Evolutionary conservation across 768 basidiomycete genomes (phyloP).

Genomic region (Rossbeevera mucosa): DNA sequence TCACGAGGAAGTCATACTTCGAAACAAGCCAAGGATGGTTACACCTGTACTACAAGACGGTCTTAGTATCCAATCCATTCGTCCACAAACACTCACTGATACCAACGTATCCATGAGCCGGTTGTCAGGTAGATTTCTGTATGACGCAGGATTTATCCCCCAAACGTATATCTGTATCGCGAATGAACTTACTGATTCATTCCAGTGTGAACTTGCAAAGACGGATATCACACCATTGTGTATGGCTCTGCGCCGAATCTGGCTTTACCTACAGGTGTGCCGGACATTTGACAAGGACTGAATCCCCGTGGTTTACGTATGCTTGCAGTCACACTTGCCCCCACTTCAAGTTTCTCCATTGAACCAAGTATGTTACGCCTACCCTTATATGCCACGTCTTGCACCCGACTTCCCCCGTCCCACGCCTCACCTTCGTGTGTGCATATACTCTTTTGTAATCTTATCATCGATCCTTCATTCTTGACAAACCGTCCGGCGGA

Average conservation of each 20-base stretch:
- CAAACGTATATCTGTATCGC: slow-evolving; percentile 26
- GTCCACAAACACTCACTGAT: slow-evolving; percentile 37
- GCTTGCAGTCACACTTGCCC: slow-evolving; percentile 38
- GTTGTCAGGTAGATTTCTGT: slow-evolving; percentile 57
- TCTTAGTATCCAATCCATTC: background rate
- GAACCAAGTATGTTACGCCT: background rate
- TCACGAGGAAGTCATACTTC: slow-evolving; percentile 66
- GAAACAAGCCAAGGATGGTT: slow-evolving; percentile 71
- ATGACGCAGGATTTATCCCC: slow-evolving; percentile 54
- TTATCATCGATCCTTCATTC: slow-evolving; percentile 50
- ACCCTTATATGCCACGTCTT: slow-evolving; percentile 79
- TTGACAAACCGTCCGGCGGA: slow-evolving; percentile 58
- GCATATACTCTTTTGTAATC: slow-evolving; percentile 61
- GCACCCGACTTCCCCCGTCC: slow-evolving; percentile 77
- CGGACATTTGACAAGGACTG: slow-evolving; percentile 69
- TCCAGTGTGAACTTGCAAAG: slow-evolving; percentile 48
- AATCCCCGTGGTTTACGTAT: slow-evolving; percentile 28
- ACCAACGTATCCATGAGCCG: slow-evolving; percentile 72
- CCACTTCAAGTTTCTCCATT: background rate
- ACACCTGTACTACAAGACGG: slow-evolving; percentile 52
- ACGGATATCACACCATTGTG: slow-evolving; percentile 56
- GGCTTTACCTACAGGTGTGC: slow-evolving; percentile 54
- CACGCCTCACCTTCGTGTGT: slow-evolving; percentile 51
- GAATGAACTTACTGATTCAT: slow-evolving; percentile 41
- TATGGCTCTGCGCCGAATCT: background rate